Percentiles rank a stretch among this genome's conserved stretches.
Conservation (phyloP, 805 yeast species). For the Yarrowia alimentaria region DNA sequence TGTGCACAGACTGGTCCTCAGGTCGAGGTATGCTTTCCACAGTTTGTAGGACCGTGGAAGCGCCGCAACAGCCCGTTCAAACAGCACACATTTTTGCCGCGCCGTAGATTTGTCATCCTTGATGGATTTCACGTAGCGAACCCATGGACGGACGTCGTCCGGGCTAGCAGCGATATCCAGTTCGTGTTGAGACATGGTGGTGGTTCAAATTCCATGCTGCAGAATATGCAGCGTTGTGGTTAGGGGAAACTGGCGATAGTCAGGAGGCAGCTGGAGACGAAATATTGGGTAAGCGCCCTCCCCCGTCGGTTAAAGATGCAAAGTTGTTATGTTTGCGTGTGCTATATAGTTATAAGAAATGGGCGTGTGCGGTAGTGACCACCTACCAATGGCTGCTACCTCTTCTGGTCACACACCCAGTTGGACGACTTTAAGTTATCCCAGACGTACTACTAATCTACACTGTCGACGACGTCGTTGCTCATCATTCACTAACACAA, state of each 20-base stretch:
- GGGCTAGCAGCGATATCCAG: conserved; percentile 45
- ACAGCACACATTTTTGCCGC: conserved; percentile 41
- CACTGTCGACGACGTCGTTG: conserved; percentile 25
- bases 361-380: too few species aligned
- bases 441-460: conserved; percentile 25
- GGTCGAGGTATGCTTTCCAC: conserved; percentile 53
- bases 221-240: conserved; percentile 24
- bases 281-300: too few species aligned
- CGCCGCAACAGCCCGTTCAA: conserved; percentile 51
- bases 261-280: too few species aligned
- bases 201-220: conserved; percentile 26
- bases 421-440: conserved; percentile 8
- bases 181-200: conserved; percentile 43
- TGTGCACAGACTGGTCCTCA: conserved; percentile 41
- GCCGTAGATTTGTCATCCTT: conserved; percentile 1
- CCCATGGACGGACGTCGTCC: conserved; percentile 42
- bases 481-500: conserved; percentile 8
- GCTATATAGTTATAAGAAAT: too few species aligned
- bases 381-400: too few species aligned
- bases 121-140: conserved; percentile 38
- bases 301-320: too few species aligned
- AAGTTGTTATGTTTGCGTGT: too few species aligned
- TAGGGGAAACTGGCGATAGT: too few species aligned
- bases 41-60: conserved; percentile 51
- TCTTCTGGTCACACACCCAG: too few species aligned